Conservation (phyloP, 345 rosid genomes). For the Populus euphratica region DNA sequence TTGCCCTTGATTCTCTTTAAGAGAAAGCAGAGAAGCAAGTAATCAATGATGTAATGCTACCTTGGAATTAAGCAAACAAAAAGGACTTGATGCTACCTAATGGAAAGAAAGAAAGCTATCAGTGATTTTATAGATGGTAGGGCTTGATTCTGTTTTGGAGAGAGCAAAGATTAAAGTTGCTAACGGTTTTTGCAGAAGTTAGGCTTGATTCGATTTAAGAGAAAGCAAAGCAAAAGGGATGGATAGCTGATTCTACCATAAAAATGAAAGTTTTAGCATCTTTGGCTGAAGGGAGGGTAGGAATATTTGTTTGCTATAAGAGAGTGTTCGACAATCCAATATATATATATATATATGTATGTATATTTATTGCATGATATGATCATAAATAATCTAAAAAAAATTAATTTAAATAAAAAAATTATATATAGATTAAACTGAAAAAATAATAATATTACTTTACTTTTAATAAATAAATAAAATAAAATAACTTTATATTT, state of each 20-base stretch:
- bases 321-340: no score
- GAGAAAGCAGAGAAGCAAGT: not conserved
- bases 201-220: not conserved
- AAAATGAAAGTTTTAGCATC: not conserved
- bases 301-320: no score
- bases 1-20: not conserved
- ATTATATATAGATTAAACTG: no score
- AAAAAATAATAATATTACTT: no score
- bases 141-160: not conserved
- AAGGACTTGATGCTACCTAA: not conserved
- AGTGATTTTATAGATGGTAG: not conserved
- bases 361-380: no score
- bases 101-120: not conserved
- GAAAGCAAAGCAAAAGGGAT: not conserved
- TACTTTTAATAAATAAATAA: no score
- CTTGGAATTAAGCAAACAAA: not conserved
- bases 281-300: no score
- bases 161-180: not conserved
- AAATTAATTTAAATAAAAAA: no score
- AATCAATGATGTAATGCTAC: not conserved
- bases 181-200: not conserved
- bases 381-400: no score
- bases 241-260: not conserved
- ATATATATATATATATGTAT: no score
- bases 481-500: no score